Evolutionary conservation across 1,284 basidiomycete species (phyloP), one percentile per base, ranked within the genome.

Genomic region (Hymenochaete sp.): DNA sequence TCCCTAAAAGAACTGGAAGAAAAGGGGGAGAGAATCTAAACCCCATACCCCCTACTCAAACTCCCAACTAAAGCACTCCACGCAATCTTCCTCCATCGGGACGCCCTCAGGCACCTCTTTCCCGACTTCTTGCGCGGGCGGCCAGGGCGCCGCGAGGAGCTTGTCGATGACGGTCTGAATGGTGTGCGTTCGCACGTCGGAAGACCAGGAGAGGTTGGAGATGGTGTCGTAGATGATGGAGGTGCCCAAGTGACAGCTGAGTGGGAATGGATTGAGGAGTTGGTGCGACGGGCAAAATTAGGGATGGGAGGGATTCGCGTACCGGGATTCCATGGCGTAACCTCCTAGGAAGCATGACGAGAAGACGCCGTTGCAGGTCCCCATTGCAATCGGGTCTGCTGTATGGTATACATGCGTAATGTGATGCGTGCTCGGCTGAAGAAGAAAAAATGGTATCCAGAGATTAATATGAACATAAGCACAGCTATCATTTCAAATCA

Each of bases 151-250:
- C 1, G 68, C 67, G 36, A 96, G 67, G 6, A 97, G 56, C 50
- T 77, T 77, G 50, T 90, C 82, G 52, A 95, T 87, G 33, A 96
- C 71, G 47, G 72, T 76, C n/a, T 79, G 75, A 53, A 97, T 93
- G 9, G 81, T 73, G 57, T 97, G 93, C 14, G 73, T 84, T 19
- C 88, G 77, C 36, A 95, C 65, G 57, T 92, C 81, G 18, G 86
- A 83, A 0, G 75, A 56, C 93, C 93, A 97, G 6, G 82, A 82
- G 21, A 84, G 71, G 55, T 88, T 79, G 3, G 79, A 79, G 31
- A 93, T 88, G 0, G 92, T 93, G 59, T 97, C 92, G 64, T 95
- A 97, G 22, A 95, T 62, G 51, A 96, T 86, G 1, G 81, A 79
- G 61, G 76, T 72, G 10, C 92, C 93, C 4, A 85, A 71, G 58